Evolutionary conservation across 2,329 filamentous ascomycete species (phyloP), one percentile per base, ranked within the genome.

Genomic region (Teratosphaeria epicoccoides): DNA sequence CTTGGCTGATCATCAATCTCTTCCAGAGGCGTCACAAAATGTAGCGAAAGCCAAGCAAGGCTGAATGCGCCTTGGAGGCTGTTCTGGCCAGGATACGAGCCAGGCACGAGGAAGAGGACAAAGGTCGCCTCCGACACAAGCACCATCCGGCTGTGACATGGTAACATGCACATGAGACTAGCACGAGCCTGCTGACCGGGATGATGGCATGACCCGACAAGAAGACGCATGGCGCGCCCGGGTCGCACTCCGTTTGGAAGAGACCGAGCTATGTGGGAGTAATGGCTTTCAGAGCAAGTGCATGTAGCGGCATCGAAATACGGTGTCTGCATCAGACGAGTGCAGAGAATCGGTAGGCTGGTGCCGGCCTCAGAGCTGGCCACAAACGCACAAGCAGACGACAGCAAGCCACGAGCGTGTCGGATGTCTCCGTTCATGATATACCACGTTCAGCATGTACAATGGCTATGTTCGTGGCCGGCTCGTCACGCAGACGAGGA

Each of bases 31-130:
- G 22, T 40, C 47, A 47, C 64, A 66, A 50, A 57, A 60, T 46
- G 50, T 57, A 20, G 61, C 63, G 11, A 67, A 66, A 56, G 62
- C 65, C 23, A 66, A 65, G 55, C 59, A 61, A 54, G 61, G 54
- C 44, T 62, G 52, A 58, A 26, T 26, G 17, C 24, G 24, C 14
- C 33, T 3, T 17, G n/a, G 20, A 40, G 33, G 14, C 33, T 40
- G 33, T 17, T 40, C n/a, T 40, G n/a, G 33, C 33, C 14, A 20
- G n/a, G 9, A 20, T 6, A 40, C n/a, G 33, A 40, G 4, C 33
- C 33, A 40, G 14, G 33, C 33, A 40, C 33, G 14, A 40, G 7
- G 33, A 40, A 29, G 33, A 17, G 33, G 20, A 40, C 14, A 11
- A 7, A 23, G 24, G 33, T 22, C 3, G 9, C 26, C 43, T 48